Evolutionary conservation across 1,284 basidiomycete species (phyloP), one percentile per base, ranked within the genome.

Genomic region (Cerioporus squamosus): DNA sequence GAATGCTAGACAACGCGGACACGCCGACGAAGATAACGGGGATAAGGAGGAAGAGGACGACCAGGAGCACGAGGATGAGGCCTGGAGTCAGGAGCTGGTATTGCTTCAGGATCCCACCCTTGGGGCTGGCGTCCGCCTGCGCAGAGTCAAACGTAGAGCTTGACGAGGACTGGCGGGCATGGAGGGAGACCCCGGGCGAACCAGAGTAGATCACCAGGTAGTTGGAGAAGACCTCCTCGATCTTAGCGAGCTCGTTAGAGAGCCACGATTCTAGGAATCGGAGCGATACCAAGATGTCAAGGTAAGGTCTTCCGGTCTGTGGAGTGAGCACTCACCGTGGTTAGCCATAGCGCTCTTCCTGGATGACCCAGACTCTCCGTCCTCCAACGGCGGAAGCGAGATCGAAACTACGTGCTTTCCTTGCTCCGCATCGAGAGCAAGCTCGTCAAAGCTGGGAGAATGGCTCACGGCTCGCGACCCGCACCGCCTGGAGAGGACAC

Each of bases 61-160:
- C 75, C 44, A 93, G 78, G 22, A 95, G 79, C 2, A 81, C 76
- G 9, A 82, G 83, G 72, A 95, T 91, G 53, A 95, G 80, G 1
- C 84, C 91, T 1, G 93, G 90, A 0, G 93, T 93, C 53, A 95
- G 82, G 47, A 94, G 79, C 68, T 92, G 89, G 70, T 92, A 92
- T 44, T 80, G 81, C 59, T 88, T 82, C 42, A 94, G 79, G 59
- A 91, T 84, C 12, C 89, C 87, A n/a, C 80, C 82, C 66, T 9
- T 76, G 64, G 66, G 55, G 38, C 60, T 51, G 23, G 58, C 52
- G 1, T 61, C 52, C 5, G 59, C 51, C 8, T 58, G 59, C 15
- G 12, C 33, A 36, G 53, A 43, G 20, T 57, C 55, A 48, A 66
- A 61, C 36, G 47, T 57, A 43, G 63, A 61, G 33, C 51, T 45